Conservation (phyloP, 176 grass and related monocot species). For the Lolium multiflorum region DNA sequence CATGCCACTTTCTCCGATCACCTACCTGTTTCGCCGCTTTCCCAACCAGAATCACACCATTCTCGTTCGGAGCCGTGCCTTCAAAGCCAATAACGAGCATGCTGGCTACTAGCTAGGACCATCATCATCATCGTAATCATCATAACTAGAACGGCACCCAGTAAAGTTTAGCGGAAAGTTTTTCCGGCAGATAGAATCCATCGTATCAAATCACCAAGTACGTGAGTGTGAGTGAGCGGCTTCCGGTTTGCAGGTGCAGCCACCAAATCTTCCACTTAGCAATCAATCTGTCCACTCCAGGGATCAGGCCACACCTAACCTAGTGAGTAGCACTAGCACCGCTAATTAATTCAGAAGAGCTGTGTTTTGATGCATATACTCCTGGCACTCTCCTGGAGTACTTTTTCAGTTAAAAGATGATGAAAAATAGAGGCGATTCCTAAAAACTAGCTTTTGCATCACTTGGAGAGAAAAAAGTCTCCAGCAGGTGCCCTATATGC, state of each 20-base stretch:
- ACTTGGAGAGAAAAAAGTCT: too few species aligned
- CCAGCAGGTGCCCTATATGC: too few species aligned
- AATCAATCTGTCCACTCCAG: not conserved
- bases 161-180: constrained; percentile 10
- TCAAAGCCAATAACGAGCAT: constrained; percentile 54
- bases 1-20: constrained; percentile 18
- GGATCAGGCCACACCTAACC: constrained; percentile 25
- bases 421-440: too few species aligned
- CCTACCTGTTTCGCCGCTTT: constrained; percentile 11
- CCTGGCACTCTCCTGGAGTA: not conserved
- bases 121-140: constrained; percentile 24
- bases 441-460: too few species aligned
- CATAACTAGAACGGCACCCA: not conserved
- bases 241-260: not conserved
- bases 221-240: not conserved
- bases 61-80: constrained; percentile 51
- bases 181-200: constrained; percentile 24
- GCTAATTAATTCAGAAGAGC: not conserved
- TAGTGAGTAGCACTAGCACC: not conserved
- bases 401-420: not conserved
- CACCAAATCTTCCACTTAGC: constrained; percentile 52
- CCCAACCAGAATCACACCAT: constrained; percentile 23
- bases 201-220: constrained; percentile 32
- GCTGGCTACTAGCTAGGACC: not conserved
- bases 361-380: not conserved